phyloP scores from a whole-genome alignment of 257 asterid species.

The Phtheirospermum japonicum region DNA sequence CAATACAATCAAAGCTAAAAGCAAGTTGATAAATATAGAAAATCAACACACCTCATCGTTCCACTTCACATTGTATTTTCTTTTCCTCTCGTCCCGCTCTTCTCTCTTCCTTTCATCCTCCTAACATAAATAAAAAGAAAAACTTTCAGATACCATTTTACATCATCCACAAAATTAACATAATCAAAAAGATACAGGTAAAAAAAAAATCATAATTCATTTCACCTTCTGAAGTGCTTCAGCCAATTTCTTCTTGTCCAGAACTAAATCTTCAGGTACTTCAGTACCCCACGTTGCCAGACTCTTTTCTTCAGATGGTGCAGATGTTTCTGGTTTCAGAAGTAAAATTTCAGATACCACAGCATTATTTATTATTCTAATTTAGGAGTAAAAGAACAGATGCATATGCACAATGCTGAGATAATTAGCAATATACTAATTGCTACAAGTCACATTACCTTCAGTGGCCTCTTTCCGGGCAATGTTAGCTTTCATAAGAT shows the following conservation, averaged over 20 bases:
- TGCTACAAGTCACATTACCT: conserved; percentile 40
- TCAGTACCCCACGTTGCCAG: conserved; percentile 93
- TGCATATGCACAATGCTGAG: not conserved
- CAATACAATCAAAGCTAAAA: not conserved
- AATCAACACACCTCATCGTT: conserved; percentile 64
- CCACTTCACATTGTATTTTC: conserved; percentile 88
- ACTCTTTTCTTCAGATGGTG: conserved; percentile 59
- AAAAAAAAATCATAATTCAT: not conserved
- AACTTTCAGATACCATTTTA: conserved; percentile 11
- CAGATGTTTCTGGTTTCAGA: conserved; percentile 45
- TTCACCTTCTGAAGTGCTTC: conserved; percentile 79
- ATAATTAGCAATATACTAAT: not conserved
- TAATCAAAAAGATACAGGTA: not conserved
- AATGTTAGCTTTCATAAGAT: conserved; percentile 89
- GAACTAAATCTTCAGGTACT: conserved; percentile 73
- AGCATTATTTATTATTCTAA: not conserved
- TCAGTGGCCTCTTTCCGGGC: conserved; percentile 84
- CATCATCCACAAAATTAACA: conserved; percentile 5
- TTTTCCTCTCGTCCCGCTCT: conserved; percentile 84
- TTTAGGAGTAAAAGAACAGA: conserved; percentile 5
- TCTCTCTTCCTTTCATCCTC: conserved; percentile 82
- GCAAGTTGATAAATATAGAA: not conserved
- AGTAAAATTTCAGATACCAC: conserved; percentile 21
- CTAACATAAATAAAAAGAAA: conserved; percentile 31
- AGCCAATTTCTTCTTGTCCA: conserved; percentile 63